Percentiles rank a stretch among this genome's conserved stretches.
These are phyloP conservation scores for Actinomucor elegans DNA, from an alignment of 371 early-diverging fungal species.

Conservation along the genomic window DNA sequence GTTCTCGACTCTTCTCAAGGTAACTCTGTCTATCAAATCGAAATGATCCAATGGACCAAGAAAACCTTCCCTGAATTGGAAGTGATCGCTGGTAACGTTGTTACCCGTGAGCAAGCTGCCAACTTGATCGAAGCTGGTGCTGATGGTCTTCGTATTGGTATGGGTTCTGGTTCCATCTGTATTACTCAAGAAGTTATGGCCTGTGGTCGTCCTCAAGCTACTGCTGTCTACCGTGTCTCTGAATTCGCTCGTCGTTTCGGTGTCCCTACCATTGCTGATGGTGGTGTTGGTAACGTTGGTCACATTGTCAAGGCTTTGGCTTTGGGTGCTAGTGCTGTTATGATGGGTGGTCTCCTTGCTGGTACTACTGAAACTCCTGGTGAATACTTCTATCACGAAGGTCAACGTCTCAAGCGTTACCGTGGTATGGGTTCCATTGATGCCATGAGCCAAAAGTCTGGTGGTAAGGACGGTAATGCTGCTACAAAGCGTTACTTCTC, in stretches of 20 bases:
- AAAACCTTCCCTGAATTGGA: conserved; percentile 74
- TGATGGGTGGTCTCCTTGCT: conserved; percentile 97
- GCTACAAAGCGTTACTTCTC: conserved; percentile 93
- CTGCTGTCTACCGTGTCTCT: conserved; percentile 94
- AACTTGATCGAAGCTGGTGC: conserved; percentile 92
- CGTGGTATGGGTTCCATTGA: conserved; percentile 98
- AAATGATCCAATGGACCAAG: conserved; percentile 93
- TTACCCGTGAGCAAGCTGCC: conserved; percentile 94
- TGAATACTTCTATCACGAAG: conserved; percentile 97
- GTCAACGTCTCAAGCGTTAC: conserved; percentile 96
- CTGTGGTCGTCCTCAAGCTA: conserved; percentile 97
- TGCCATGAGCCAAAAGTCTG: conserved; percentile 86
- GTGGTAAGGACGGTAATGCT: conserved; percentile 71
- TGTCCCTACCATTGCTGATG: conserved; percentile 96
- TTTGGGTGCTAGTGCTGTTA: conserved; percentile 92
- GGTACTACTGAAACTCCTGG: conserved; percentile 96
- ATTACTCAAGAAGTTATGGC: conserved; percentile 99
- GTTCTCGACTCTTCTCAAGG: conserved; percentile 95
- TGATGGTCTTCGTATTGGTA: conserved; percentile 94
- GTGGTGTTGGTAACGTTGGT: conserved; percentile 94
- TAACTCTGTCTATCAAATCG: conserved; percentile 90
- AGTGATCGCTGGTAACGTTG: conserved; percentile 96
- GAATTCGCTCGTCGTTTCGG: conserved; percentile 91
- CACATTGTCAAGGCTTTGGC: conserved; percentile 96
- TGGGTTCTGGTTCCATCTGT: conserved; percentile 97